phyloP scores from a whole-genome alignment of 129 eudicot species.

The Flaveria robusta region DNA sequence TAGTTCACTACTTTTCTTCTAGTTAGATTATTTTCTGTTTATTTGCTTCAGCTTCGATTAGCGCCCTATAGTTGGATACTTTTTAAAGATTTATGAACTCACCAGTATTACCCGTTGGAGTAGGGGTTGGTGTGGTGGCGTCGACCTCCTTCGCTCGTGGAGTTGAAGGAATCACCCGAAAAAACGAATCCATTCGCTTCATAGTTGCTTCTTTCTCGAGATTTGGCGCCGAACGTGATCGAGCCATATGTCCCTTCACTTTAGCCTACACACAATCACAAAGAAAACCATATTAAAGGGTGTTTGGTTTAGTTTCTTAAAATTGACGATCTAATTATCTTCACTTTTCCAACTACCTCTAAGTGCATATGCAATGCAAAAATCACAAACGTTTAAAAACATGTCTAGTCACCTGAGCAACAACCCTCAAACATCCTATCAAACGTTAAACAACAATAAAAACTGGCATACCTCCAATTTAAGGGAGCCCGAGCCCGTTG shows the following conservation, averaged over 20 bases:
- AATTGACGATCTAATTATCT: neutral
- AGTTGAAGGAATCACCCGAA: constrained; percentile 85
- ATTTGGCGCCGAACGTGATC: constrained; percentile 73
- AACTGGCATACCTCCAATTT: constrained; percentile 29
- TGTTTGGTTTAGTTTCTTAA: neutral
- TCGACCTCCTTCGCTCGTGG: constrained; percentile 61
- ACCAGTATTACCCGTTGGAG: constrained; percentile 51
- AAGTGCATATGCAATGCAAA: too few relatives aligned
- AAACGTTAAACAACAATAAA: neutral
- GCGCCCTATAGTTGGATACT: too few relatives aligned
- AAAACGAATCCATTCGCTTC: constrained; percentile 62
- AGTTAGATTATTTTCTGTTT: too few relatives aligned
- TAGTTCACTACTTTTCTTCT: too few relatives aligned
- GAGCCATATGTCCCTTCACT: constrained; percentile 50
- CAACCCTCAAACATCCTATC: too few relatives aligned
- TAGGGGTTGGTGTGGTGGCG: constrained; percentile 35
- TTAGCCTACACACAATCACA: constrained; percentile 48
- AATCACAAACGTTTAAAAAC: too few relatives aligned
- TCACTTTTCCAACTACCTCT: too few relatives aligned
- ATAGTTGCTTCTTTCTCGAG: constrained; percentile 49
- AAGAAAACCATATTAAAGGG: neutral
- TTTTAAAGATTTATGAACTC: constrained; percentile 9
- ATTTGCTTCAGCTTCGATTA: too few relatives aligned
- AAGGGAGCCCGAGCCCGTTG: constrained; percentile 32
- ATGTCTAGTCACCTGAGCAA: too few relatives aligned